Percentiles rank a stretch among this genome's conserved stretches.
Evolutionary conservation across 768 basidiomycete genomes (phyloP).

Genomic region (Tulasnella sp.): DNA sequence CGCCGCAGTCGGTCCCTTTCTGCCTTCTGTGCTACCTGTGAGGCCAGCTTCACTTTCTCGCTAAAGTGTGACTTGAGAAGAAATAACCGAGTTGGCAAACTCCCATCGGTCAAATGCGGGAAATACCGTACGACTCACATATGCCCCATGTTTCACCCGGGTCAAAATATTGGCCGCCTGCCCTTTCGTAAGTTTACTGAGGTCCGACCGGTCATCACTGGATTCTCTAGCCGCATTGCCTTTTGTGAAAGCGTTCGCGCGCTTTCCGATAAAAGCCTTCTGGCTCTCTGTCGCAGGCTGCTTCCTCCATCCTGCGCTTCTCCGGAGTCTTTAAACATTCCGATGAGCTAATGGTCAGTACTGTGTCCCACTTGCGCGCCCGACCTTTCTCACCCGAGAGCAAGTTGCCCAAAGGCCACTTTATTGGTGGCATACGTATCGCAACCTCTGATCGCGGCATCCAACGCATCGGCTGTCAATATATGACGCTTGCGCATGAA

Average conservation of each 20-base stretch:
- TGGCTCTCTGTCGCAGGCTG: slow-evolving; percentile 51
- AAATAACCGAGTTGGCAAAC: not conserved
- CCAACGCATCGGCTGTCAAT: slow-evolving; percentile 42
- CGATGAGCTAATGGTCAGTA: not conserved
- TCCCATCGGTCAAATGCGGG: not conserved
- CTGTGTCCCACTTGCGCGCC: not conserved
- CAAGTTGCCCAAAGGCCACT: slow-evolving; percentile 40
- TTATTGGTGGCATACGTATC: slow-evolving; percentile 49
- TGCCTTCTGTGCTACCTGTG: slow-evolving; percentile 30
- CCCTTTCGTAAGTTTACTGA: slow-evolving; percentile 54
- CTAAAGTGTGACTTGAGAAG: slow-evolving; percentile 28
- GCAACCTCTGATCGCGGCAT: slow-evolving; percentile 51
- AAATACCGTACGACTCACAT: slow-evolving; percentile 33
- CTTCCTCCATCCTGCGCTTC: slow-evolving; percentile 56
- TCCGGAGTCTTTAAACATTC: slow-evolving; percentile 37
- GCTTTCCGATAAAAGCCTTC: slow-evolving; percentile 42
- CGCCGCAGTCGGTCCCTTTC: slow-evolving; percentile 42
- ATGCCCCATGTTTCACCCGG: slow-evolving; percentile 63
- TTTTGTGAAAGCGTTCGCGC: slow-evolving; percentile 29
- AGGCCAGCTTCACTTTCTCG: slow-evolving; percentile 44
- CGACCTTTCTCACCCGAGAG: slow-evolving; percentile 35
- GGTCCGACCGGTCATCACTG: not conserved
- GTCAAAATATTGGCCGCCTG: slow-evolving; percentile 70
- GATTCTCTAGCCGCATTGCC: not conserved
- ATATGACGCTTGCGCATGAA: slow-evolving; percentile 44